Conservation (phyloP, 2,329 filamentous ascomycete genomes). For the Pseudogymnoascus sp. region DNA sequence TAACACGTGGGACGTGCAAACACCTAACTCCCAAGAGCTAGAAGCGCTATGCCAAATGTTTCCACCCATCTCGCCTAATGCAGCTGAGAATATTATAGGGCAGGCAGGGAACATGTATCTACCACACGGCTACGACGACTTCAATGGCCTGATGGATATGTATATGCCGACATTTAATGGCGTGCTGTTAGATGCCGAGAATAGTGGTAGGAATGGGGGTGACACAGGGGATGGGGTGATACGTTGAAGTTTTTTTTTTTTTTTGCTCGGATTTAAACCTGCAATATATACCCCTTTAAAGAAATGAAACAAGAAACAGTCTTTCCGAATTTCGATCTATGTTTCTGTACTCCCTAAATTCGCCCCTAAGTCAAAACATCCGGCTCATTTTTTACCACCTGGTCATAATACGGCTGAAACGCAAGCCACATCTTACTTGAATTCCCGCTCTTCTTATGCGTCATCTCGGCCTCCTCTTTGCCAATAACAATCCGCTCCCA, state of each 20-base stretch:
- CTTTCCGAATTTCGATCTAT: too few species aligned
- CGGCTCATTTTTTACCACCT: slow-evolving; percentile 6
- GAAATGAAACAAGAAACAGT: not conserved
- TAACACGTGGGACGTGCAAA: not conserved
- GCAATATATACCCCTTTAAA: not conserved
- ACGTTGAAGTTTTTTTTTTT: not conserved
- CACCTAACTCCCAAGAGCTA: not conserved
- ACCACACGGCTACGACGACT: not conserved
- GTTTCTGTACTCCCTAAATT: not conserved
- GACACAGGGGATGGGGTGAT: not conserved
- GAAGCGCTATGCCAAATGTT: not conserved
- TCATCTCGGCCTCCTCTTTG: slow-evolving; percentile 52
- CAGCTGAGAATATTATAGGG: not conserved
- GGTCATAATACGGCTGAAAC: slow-evolving; percentile 10
- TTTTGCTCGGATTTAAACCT: not conserved
- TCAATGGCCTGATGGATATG: not conserved
- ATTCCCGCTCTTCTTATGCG: not conserved
- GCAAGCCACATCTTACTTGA: slow-evolving; percentile 11
- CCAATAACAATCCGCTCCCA: slow-evolving; percentile 57
- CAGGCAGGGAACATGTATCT: not conserved
- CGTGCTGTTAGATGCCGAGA: not conserved
- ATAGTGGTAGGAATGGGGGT: not conserved
- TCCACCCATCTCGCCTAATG: not conserved
- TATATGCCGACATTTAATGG: not conserved
- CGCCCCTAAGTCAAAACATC: not conserved